Base-by-base conservation (phyloP, 257 asterid species). In the Petunia axillaris region DNA sequence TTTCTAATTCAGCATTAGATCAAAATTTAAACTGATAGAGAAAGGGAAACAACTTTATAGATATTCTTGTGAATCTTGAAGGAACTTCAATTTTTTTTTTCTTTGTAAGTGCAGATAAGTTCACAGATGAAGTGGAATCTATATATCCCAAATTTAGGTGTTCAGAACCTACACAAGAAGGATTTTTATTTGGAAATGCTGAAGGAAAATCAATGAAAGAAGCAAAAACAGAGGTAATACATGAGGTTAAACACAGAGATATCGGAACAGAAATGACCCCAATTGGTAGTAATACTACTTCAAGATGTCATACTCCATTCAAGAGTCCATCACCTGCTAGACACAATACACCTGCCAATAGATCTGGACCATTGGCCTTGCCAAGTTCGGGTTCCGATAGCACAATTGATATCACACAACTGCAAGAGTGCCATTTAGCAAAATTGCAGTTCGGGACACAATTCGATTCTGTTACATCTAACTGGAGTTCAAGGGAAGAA, bases 261-360 rank as follows among this genome's bases (percentile, higher is more conserved):
- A 81, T 90, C 52, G 99, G 99, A 78, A 96, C 99, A 60, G 98
- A 94, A 79, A 96, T 96, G 99, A 94, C 98, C 36, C 99, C 99
- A 54, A 87, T 96, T 0, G 99, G 94, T 54, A 96, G 98, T 86
- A 90, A 95, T 57, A 91, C 94, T 52, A 94, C 98, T 40, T 94
- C 99, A 79, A 88, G 98, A 86, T 96, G 99, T 83, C 98, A 93
- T 2, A 96, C 98, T 39, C 98, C 98, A 1, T 89, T 96, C 89
- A 83, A 60, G 76, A 89, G 92, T 88, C 76, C 89, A 13, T 92
- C 98, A 0, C 99, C 99, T 0, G 94, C 90, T 5, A 92, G 97
- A 13, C 98, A 94, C 85, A 96, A 90, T 88, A 96, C 98, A 0
- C 99, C 99, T 0, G 89, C 91, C 4, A 77, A 89, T 64, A 90